phyloP scores from a whole-genome alignment of 345 rosid species.

The Eucalyptus sideroxylon region DNA sequence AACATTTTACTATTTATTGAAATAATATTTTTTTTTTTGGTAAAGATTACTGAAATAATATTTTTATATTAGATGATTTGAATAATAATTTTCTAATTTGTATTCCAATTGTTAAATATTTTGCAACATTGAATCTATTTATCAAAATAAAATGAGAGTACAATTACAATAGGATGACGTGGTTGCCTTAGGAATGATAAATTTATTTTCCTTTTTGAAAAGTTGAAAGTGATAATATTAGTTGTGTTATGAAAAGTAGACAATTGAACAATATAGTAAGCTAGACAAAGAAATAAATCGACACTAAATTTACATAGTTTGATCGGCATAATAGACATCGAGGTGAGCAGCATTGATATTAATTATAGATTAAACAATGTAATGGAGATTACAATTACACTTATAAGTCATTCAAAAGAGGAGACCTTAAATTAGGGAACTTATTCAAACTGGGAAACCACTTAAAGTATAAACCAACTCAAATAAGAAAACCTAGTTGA shows the following conservation, averaged over 20 bases:
- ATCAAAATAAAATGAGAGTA: not conserved
- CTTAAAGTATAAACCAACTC: not conserved
- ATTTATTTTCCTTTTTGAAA: not conserved
- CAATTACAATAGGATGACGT: not conserved
- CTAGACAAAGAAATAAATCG: too few relatives aligned
- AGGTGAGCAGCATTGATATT: not conserved
- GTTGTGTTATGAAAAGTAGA: not conserved
- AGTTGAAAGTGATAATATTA: not conserved
- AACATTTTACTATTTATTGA: not conserved
- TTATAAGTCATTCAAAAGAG: not conserved
- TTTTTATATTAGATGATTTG: not conserved
- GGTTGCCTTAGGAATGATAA: not conserved
- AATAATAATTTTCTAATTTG: not conserved
- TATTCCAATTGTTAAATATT: not conserved
- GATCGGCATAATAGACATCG: fast-evolving
- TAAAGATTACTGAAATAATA: not conserved
- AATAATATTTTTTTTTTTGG: not conserved
- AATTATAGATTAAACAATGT: not conserved
- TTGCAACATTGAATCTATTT: not conserved
- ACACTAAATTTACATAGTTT: not conserved
- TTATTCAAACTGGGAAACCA: not conserved
- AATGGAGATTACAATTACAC: not conserved
- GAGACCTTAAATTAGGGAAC: not conserved
- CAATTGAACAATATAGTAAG: not conserved
- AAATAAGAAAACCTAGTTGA: too few relatives aligned